Evolutionary conservation across 1,284 basidiomycete genomes (phyloP).

Genomic region (Hypsizygus ulmarius): DNA sequence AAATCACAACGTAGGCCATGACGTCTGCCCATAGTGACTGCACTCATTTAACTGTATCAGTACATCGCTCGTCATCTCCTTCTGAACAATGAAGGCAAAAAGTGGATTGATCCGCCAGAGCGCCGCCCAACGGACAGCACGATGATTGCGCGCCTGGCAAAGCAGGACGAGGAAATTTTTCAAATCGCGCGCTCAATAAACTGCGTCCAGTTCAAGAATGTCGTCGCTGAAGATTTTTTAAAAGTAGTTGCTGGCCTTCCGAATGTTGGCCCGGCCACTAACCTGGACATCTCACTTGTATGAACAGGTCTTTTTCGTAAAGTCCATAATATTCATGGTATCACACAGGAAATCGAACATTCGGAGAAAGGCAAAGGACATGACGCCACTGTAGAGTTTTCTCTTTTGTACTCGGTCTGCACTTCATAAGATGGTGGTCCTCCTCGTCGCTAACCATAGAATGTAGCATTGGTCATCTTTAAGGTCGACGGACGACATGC

Average conservation of each 20-base stretch:
- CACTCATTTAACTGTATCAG: constrained; percentile 4
- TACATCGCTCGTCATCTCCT: constrained; percentile 20
- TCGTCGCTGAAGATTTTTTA: constrained; percentile 23
- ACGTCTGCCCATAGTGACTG: background rate
- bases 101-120: constrained; percentile 16
- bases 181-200: constrained; percentile 22
- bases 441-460: background rate
- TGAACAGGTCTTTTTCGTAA: background rate
- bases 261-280: constrained; percentile 11
- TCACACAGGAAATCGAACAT: constrained; percentile 9
- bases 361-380: constrained; percentile 14
- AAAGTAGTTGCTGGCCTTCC: constrained; percentile 23
- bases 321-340: background rate
- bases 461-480: constrained; percentile 9
- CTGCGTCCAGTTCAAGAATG: constrained; percentile 24
- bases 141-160: constrained; percentile 1
- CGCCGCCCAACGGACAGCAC: background rate
- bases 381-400: constrained; percentile 15
- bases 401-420: constrained; percentile 15
- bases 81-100: constrained; percentile 18
- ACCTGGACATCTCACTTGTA: constrained; percentile 15
- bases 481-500: constrained; percentile 7
- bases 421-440: background rate
- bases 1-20: constrained; percentile 23
- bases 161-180: constrained; percentile 23